These are phyloP conservation scores for Trichoderma sp. DNA, from an alignment of 2,329 filamentous ascomycete genomes.

Conservation along the genomic window DNA sequence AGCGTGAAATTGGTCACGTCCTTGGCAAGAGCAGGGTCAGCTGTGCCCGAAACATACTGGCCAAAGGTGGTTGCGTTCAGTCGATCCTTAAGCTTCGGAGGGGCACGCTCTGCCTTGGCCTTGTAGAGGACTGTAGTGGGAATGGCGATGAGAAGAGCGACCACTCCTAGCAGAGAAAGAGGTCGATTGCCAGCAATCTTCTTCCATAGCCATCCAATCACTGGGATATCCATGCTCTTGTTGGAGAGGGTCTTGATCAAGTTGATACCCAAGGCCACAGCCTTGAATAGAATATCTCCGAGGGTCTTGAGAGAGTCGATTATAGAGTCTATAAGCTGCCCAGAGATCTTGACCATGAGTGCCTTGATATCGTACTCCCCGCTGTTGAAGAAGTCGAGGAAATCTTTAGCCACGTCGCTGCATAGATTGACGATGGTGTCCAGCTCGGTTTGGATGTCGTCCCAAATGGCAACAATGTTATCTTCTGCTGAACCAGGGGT, in stretches of 20 bases:
- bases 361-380: neutral
- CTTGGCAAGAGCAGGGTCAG: neutral
- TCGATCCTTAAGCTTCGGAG: neutral
- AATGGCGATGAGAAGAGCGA: neutral
- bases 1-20: neutral
- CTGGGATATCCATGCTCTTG: neutral
- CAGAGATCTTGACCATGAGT: neutral
- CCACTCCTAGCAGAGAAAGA: neutral
- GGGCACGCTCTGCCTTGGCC: neutral
- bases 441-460: neutral
- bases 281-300: neutral
- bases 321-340: neutral
- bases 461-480: neutral
- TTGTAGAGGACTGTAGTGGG: neutral
- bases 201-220: neutral
- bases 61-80: neutral
- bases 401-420: neutral
- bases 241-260: neutral
- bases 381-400: neutral
- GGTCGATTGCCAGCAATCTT: neutral
- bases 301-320: neutral
- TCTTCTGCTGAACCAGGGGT: neutral
- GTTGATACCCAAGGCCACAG: neutral
- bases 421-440: neutral
- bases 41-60: neutral